phyloP scores from a whole-genome alignment of 2,329 filamentous ascomycete species.

The Epichloe sp. region DNA sequence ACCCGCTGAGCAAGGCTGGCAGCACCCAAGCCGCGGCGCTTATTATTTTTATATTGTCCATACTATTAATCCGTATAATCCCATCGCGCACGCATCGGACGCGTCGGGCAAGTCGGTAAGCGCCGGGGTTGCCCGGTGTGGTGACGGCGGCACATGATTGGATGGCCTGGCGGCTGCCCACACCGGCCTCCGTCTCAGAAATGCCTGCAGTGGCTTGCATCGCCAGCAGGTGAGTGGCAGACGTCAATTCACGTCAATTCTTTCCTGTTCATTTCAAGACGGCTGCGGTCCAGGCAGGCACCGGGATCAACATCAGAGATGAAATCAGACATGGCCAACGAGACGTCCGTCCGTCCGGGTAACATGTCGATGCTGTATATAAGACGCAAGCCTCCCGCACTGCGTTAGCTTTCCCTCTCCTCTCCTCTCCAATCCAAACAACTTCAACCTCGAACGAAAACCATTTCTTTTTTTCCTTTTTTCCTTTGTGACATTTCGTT shows the following conservation, averaged over 20 bases:
- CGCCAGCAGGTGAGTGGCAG: background rate
- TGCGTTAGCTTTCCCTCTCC: background rate
- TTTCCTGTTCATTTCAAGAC: background rate
- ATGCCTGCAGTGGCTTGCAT: slow-evolving; percentile 1
- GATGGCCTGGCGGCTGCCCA: slow-evolving; percentile 11
- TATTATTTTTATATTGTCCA: background rate
- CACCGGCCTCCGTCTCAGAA: slow-evolving; percentile 8
- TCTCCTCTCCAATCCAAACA: background rate
- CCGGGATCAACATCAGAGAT: too few species aligned
- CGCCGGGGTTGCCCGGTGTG: background rate
- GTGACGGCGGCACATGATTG: slow-evolving; percentile 9
- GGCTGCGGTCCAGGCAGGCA: background rate
- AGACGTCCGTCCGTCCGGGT: background rate
- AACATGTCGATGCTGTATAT: background rate
- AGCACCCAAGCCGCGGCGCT: background rate
- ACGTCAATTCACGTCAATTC: too few species aligned
- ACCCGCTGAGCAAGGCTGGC: background rate
- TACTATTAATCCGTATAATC: background rate
- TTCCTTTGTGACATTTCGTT: slow-evolving; percentile 8
- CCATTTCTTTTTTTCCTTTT: slow-evolving; percentile 4
- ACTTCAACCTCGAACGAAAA: slow-evolving; percentile 5
- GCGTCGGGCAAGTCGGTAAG: background rate
- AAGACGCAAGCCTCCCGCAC: background rate
- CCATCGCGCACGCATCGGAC: too few species aligned
- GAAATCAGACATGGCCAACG: background rate